Percentiles rank a stretch among this genome's conserved stretches.
Conservation (phyloP, 1,284 basidiomycete species). For the Cryptococcus amylolentus region DNA sequence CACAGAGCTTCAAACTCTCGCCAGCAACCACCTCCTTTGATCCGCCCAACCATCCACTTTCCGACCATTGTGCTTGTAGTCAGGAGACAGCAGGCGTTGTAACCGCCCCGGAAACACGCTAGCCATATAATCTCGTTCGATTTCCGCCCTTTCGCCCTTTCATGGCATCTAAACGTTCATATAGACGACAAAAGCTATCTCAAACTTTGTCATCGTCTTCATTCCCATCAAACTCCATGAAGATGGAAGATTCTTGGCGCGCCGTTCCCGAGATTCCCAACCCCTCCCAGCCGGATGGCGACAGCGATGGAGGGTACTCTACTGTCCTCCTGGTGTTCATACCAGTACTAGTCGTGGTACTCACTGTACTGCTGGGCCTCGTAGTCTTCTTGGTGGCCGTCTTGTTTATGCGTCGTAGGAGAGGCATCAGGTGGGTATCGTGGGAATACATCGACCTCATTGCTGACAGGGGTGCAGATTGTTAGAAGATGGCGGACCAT, state of each 20-base stretch:
- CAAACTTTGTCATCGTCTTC: conserved; percentile 36
- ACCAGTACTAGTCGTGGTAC: conserved; percentile 85
- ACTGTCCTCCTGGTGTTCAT: conserved; percentile 51
- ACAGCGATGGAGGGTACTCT: conserved; percentile 26
- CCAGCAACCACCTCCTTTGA: neutral
- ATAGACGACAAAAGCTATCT: neutral
- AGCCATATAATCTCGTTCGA: neutral
- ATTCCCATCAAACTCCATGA: conserved; percentile 17
- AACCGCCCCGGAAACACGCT: neutral
- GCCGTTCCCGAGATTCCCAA: conserved; percentile 4
- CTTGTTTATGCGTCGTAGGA: conserved; percentile 71
- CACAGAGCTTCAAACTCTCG: no score
- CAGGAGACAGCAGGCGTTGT: neutral
- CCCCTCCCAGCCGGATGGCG: conserved; percentile 1
- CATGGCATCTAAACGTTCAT: neutral
- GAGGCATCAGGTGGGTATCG: conserved; percentile 59
- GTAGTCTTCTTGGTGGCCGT: conserved; percentile 84
- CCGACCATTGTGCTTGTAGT: neutral
- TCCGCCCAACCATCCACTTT: neutral
- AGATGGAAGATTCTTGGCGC: conserved; percentile 6
- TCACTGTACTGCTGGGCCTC: conserved; percentile 87
- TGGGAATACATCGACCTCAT: neutral
- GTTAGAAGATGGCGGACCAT: conserved; percentile 82
- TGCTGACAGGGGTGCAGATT: conserved; percentile 53
- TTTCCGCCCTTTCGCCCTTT: neutral